Conservation (phyloP, 164 flowering plant species). For the Piper betle region DNA sequence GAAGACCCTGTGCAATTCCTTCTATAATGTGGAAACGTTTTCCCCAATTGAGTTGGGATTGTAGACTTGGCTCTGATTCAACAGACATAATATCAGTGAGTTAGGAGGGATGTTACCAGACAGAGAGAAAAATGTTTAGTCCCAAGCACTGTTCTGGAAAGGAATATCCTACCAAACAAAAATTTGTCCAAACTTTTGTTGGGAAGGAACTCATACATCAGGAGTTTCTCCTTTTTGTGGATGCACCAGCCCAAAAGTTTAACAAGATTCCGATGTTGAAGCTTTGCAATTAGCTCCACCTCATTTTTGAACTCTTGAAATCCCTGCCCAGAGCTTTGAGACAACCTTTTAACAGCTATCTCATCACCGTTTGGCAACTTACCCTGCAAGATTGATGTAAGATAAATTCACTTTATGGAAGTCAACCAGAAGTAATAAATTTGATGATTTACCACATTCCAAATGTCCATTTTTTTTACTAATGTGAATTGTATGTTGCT, state of each 20-base stretch:
- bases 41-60: constrained; percentile 40
- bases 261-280: constrained; percentile 33
- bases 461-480: background rate
- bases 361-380: constrained; percentile 18
- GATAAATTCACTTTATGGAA: too few species aligned
- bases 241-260: constrained; percentile 28
- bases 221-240: constrained; percentile 23
- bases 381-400: constrained; percentile 11
- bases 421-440: background rate
- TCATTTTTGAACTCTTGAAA: constrained; percentile 27
- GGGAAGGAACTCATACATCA: constrained; percentile 30
- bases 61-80: constrained; percentile 26
- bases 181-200: constrained; percentile 22
- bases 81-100: background rate
- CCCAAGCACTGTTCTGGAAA: background rate
- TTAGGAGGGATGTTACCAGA: background rate
- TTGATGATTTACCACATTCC: background rate
- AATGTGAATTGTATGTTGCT: background rate
- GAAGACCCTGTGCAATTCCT: constrained; percentile 75
- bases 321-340: constrained; percentile 25
- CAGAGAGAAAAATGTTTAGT: background rate
- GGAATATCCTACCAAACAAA: constrained; percentile 14
- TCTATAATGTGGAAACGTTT: constrained; percentile 44
- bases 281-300: constrained; percentile 21
- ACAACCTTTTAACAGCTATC: constrained; percentile 38